These are phyloP conservation scores for Eucalyptus curtisii DNA, from an alignment of 345 rosid species.

Conservation along the genomic window DNA sequence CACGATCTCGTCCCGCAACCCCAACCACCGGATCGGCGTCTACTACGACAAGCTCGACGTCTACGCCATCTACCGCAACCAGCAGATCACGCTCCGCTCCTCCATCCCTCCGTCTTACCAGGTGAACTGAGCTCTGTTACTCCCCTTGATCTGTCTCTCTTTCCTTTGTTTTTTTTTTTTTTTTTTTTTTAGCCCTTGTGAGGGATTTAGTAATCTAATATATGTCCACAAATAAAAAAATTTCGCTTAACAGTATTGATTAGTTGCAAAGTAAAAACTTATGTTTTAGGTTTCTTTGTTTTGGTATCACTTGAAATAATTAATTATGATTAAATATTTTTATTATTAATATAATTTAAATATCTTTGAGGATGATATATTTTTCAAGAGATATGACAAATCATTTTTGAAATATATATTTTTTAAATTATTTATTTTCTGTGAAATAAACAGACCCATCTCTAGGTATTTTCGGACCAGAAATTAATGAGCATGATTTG, in stretches of 20 bases:
- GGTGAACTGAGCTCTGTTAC: neutral
- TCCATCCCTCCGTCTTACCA: slow-evolving; percentile 16
- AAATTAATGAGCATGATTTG: neutral
- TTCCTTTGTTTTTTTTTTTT: neutral
- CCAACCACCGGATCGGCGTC: slow-evolving; percentile 11
- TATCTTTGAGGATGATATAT: neutral
- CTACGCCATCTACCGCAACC: slow-evolving; percentile 23
- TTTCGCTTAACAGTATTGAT: neutral
- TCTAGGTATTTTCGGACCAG: neutral
- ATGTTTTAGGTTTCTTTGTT: too few species aligned
- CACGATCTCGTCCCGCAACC: slow-evolving; percentile 11
- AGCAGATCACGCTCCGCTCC: slow-evolving; percentile 19
- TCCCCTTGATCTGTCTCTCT: neutral
- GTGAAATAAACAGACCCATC: neutral
- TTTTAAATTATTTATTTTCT: neutral
- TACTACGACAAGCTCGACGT: slow-evolving; percentile 31
- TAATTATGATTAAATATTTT: too few species aligned
- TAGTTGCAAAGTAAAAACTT: neutral
- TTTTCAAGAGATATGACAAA: too few species aligned
- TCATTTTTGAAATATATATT: neutral
- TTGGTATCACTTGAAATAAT: neutral
- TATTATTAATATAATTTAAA: too few species aligned
- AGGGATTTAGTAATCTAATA: neutral
- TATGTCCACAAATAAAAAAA: neutral
- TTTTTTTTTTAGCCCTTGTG: neutral